Base-by-base conservation (phyloP, 78 protist genomes). In the Guillardia theta region DNA sequence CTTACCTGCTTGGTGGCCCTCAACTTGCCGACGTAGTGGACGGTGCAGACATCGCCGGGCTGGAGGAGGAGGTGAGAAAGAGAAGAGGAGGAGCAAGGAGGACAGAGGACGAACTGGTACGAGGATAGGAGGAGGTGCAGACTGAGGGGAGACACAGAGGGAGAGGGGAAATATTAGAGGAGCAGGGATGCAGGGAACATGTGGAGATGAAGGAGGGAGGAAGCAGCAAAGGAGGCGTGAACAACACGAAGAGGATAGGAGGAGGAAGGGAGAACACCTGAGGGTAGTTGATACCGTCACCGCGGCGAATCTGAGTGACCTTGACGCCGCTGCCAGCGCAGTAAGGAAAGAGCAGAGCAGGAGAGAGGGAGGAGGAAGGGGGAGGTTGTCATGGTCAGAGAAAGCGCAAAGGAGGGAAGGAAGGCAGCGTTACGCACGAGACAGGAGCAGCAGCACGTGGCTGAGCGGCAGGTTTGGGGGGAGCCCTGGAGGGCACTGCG, bases 21-120 rank as follows among this genome's bases (percentile, higher is more conserved):
- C 37, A 78, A 50, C 50, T 78, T 78, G 90, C 90, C 90, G 90
- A 78, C 24, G 90, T 78, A 78, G 90, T 78, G 90, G 53, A 78
- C 44, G 30, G 90, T 78, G 10, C 39, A 50, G 41, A 43, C 48
- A 2, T 78, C 80, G 44, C 80, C 80, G 44, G 10, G 10, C 80
- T 64, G 80, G 33, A 53, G 62, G 33, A 53, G 62, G 33, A n/a
- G n/a, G n/a, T n/a, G n/a, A n/a, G n/a, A n/a, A n/a, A n/a, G n/a
- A n/a, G n/a, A n/a, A n/a, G n/a, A n/a, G n/a, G n/a, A n/a, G n/a
- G n/a, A n/a, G n/a, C n/a, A n/a, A n/a, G n/a, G n/a, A n/a, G n/a
- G n/a, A n/a, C n/a, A n/a, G n/a, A n/a, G n/a, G n/a, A n/a, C n/a
- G n/a, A n/a, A n/a, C n/a, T n/a, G n/a, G n/a, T n/a, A n/a, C n/a